Base-by-base conservation (phyloP, 257 asterid species). In the Rehmannia glutinosa region DNA sequence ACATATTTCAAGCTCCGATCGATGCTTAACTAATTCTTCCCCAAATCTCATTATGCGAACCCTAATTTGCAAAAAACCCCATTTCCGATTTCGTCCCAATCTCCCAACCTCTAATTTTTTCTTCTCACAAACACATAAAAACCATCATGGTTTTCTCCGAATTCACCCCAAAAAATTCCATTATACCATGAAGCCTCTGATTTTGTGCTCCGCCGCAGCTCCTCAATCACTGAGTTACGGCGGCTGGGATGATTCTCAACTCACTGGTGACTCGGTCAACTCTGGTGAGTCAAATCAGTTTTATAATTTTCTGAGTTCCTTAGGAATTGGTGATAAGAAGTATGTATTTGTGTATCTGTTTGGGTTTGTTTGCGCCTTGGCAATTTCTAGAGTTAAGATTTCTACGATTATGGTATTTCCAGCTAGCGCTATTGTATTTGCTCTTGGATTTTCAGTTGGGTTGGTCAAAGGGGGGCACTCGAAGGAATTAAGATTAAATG, bases 351-450 rank as follows among this genome's bases (percentile, higher is more conserved):
- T 92, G 52, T 92, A 83, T 69, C 75, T 87, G 33, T 81, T 90
- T 71, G 98, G 98, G 3, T 87, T 92, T 75, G 78, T 89, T 57
- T 87, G 97, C 70, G 97, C 98, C 23, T 72, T 89, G 80, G 95
- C 90, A 7, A 72, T 92, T 66, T 87, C 90, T 71, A 87, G 97
- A 71, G 81, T 89, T 42, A 87, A 74, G 80, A 82, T 86, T 61
- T 83, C 97, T 28, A 81, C 95, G 54, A 75, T 92, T 65, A 28
- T 87, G 74, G 82, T 81, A 46, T 75, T 87, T 80, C 96, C 98
- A 49, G 95, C 93, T 81, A 82, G 86, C 79, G 92, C 87, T 69
- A 39, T 90, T 56, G 83, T 87, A 15, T 89, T 86, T 84, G 98
- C 82, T 52, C 49, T 82, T 72, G 98, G 96, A 58, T 87, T 89